These are phyloP conservation scores for Cladophialophora carrionii DNA, from an alignment of 2,329 filamentous ascomycete species.

Conservation along the genomic window DNA sequence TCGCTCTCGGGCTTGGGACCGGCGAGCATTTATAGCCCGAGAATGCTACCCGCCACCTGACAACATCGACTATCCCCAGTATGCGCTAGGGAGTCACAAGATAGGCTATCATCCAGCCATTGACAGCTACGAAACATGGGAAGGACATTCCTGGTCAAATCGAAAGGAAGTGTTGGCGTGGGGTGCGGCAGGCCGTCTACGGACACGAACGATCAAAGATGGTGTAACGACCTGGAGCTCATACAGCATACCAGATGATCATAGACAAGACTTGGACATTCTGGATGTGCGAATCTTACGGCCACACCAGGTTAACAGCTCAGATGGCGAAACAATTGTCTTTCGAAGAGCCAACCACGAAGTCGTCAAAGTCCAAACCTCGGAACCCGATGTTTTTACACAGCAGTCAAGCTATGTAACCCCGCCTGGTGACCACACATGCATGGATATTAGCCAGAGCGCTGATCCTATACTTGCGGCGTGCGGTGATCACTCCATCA, in stretches of 20 bases:
- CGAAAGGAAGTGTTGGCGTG: conserved; percentile 62
- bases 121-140: conserved; percentile 61
- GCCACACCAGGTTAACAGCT: conserved; percentile 45
- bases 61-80: conserved; percentile 3
- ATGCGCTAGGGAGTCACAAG: conserved; percentile 51
- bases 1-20: conserved; percentile 61
- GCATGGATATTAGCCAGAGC: conserved; percentile 52
- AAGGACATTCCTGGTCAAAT: conserved; percentile 50
- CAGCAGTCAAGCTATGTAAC: conserved; percentile 46
- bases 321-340: conserved; percentile 53
- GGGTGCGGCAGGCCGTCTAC: conserved; percentile 63
- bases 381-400: conserved; percentile 45
- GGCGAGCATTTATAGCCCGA: conserved; percentile 59
- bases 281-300: conserved; percentile 59
- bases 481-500: conserved; percentile 53
- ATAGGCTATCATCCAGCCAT: conserved; percentile 63
- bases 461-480: conserved; percentile 54
- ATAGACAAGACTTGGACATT: conserved; percentile 58
- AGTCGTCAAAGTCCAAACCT: conserved; percentile 41
- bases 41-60: conserved; percentile 53
- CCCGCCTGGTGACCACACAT: conserved; percentile 50
- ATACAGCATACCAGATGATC: conserved; percentile 34
- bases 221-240: conserved; percentile 42
- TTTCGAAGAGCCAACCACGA: conserved; percentile 61
- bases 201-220: conserved; percentile 55